Conservation (phyloP, 306 rosid genomes). For the Acacia acuminata region DNA sequence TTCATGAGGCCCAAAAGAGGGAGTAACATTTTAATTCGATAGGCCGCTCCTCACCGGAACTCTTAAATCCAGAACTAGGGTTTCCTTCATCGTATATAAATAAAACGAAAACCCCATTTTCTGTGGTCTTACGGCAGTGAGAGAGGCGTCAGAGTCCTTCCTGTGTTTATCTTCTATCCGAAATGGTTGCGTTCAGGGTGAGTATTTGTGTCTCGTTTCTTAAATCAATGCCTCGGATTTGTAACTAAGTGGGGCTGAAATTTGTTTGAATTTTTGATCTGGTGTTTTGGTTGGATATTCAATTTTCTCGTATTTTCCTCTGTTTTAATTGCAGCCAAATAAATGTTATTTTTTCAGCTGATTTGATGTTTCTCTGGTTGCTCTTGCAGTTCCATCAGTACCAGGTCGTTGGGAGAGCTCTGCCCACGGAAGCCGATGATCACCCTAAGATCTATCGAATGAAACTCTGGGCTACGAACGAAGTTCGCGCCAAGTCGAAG, state of each 20-base stretch:
- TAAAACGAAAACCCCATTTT: conserved; percentile 35
- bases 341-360: neutral
- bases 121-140: conserved; percentile 2
- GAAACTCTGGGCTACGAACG: conserved; percentile 97
- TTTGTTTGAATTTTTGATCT: neutral
- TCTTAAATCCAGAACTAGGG: conserved; percentile 30
- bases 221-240: neutral
- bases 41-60: neutral
- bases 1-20: neutral
- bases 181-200: conserved; percentile 76
- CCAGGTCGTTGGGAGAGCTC: conserved; percentile 92
- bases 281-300: neutral
- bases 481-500: conserved; percentile 94
- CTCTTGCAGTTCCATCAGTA: conserved; percentile 77
- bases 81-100: conserved; percentile 31
- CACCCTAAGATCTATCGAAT: conserved; percentile 88
- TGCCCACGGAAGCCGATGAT: conserved; percentile 71
- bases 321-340: neutral
- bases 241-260: neutral
- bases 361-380: neutral
- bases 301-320: neutral
- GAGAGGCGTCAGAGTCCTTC: conserved; percentile 1
- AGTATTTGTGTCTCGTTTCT: neutral
- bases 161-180: conserved; percentile 1
- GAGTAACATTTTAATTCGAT: neutral